Conservation (phyloP, 2,329 filamentous ascomycete genomes). For the Talaromyces sp. region DNA sequence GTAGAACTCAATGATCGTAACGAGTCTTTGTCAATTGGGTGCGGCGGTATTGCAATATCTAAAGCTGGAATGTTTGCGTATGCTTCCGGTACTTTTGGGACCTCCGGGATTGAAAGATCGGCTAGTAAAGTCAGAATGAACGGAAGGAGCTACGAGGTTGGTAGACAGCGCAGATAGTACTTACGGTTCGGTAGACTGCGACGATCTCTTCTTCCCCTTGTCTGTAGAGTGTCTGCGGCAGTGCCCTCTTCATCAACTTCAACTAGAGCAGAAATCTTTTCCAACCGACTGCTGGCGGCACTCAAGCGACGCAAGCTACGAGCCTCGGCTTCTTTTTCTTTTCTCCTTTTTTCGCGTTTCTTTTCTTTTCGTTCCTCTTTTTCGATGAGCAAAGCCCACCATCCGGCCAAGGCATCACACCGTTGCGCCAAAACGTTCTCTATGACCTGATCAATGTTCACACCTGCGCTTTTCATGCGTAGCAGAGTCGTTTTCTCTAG, state of each 20-base stretch:
- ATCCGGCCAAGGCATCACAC: conserved; percentile 86
- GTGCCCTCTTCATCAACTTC: conserved; percentile 74
- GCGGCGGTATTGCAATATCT: conserved; percentile 50
- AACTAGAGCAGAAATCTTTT: conserved; percentile 71
- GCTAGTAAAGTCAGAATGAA: conserved; percentile 27
- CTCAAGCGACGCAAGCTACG: conserved; percentile 79
- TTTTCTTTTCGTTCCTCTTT: conserved; percentile 88
- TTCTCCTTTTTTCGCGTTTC: conserved; percentile 75
- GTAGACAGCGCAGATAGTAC: conserved; percentile 11
- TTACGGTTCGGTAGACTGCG: conserved; percentile 58
- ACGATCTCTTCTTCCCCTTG: conserved; percentile 73
- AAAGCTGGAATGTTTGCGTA: conserved; percentile 32
- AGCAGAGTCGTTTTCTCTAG: conserved; percentile 89
- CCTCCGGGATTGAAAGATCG: conserved; percentile 66
- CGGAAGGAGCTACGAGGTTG: not conserved
- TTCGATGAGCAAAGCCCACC: conserved; percentile 92
- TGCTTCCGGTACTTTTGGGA: conserved; percentile 71
- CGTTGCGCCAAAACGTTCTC: conserved; percentile 88
- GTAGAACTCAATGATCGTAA: conserved; percentile 74
- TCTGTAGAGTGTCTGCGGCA: conserved; percentile 57
- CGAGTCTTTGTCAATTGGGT: conserved; percentile 70
- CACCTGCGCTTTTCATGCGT: conserved; percentile 87
- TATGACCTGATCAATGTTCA: conserved; percentile 90
- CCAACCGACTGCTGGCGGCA: conserved; percentile 80
- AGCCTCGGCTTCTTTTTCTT: conserved; percentile 76